phyloP scores from a whole-genome alignment of 148 eudicot genomes.

The Vaccinium vitisidaea region DNA sequence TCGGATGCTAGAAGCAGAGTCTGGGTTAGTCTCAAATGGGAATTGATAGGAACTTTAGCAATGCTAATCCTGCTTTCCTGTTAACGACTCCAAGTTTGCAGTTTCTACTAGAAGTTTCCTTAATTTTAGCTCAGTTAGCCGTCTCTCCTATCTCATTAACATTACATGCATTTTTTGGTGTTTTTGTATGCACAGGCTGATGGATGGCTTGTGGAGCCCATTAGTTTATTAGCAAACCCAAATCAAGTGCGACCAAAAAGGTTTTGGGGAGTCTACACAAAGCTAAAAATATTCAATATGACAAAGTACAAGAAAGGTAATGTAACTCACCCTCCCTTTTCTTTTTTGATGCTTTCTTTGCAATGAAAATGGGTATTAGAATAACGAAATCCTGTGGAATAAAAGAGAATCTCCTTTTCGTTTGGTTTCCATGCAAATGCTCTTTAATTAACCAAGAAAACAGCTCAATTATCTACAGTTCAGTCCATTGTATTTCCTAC shows the following conservation, averaged over 20 bases:
- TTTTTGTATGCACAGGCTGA: constrained; percentile 62
- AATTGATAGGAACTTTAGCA: not conserved
- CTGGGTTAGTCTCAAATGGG: not conserved
- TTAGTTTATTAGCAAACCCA: constrained; percentile 80
- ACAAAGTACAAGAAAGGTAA: constrained; percentile 84
- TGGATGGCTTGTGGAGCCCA: constrained; percentile 90
- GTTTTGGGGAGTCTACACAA: constrained; percentile 99
- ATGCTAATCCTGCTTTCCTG: not conserved
- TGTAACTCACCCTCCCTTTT: not conserved
- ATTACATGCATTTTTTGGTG: not conserved
- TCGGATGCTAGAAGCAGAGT: not conserved
- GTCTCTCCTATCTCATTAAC: not conserved
- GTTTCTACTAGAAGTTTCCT: not conserved
- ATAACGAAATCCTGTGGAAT: not conserved
- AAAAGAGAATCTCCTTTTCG: not conserved
- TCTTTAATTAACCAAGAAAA: not conserved
- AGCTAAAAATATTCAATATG: constrained; percentile 95
- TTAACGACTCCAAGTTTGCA: not conserved
- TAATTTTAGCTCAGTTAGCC: not conserved
- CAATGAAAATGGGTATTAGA: not conserved
- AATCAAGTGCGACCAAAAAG: constrained; percentile 86
- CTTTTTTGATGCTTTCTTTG: not conserved
- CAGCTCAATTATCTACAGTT: not conserved
- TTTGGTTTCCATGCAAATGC: not conserved
- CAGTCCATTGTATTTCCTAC: not conserved